Conservation (phyloP, 1,284 basidiomycete species). For the Ganoderma sp. region DNA sequence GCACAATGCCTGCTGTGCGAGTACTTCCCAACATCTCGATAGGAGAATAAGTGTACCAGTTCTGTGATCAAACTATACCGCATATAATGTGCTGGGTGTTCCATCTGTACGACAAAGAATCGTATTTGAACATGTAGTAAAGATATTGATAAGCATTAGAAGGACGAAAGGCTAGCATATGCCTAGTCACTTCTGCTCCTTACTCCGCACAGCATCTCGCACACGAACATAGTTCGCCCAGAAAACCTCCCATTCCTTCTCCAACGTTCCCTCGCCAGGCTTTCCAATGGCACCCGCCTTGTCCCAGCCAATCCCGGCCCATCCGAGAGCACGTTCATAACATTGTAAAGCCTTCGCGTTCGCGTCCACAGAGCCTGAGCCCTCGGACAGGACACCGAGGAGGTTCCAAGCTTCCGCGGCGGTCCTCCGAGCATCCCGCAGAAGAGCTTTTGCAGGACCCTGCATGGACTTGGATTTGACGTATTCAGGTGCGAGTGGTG, state of each 20-base stretch:
- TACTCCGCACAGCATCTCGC: conserved; percentile 38
- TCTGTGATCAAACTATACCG: background rate
- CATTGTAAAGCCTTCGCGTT: conserved; percentile 54
- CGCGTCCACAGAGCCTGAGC: conserved; percentile 41
- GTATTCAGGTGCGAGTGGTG: conserved; percentile 52
- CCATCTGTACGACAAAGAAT: background rate
- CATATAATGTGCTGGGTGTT: too few species aligned
- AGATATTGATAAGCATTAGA: too few species aligned
- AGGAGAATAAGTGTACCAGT: background rate
- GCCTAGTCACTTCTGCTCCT: conserved; percentile 19
- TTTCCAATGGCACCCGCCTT: conserved; percentile 44
- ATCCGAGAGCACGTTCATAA: conserved; percentile 65
- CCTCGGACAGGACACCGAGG: conserved; percentile 54
- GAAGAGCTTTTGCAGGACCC: conserved; percentile 60
- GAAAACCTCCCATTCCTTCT: conserved; percentile 61
- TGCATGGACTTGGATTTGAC: conserved; percentile 54
- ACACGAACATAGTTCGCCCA: conserved; percentile 57
- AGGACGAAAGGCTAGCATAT: background rate
- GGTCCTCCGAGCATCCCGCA: conserved; percentile 72
- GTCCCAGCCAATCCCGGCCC: conserved; percentile 59
- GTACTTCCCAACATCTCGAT: background rate
- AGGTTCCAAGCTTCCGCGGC: conserved; percentile 75
- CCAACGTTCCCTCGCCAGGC: conserved; percentile 57
- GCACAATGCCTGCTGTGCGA: background rate
- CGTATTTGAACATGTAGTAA: background rate